Evolutionary conservation across 495 filamentous ascomycete species (phyloP).

Genomic region (Oidiodendron maius): DNA sequence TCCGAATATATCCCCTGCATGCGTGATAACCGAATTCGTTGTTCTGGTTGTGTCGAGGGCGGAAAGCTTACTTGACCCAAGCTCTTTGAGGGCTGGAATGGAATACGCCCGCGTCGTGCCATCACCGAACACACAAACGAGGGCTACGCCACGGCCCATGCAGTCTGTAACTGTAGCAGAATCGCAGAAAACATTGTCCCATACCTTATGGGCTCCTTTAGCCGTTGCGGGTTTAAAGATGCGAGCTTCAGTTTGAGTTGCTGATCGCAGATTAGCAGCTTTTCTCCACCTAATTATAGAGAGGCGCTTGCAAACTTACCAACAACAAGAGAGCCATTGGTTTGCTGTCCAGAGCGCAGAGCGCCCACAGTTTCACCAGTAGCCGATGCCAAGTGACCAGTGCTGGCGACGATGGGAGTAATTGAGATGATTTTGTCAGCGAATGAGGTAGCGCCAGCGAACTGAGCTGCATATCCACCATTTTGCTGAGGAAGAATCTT

Average conservation of each 20-base stretch:
- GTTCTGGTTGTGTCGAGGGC: conserved; percentile 71
- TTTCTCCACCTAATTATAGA: not conserved
- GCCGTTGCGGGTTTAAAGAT: conserved; percentile 79
- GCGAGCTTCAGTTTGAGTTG: conserved; percentile 67
- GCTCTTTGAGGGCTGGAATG: conserved; percentile 79
- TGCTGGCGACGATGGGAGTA: conserved; percentile 69
- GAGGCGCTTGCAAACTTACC: conserved; percentile 29
- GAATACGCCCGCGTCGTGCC: conserved; percentile 73
- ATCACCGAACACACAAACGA: conserved; percentile 80
- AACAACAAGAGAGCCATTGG: conserved; percentile 62
- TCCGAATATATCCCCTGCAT: conserved; percentile 72
- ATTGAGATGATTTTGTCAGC: conserved; percentile 71
- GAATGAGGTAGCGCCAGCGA: conserved; percentile 58
- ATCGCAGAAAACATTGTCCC: conserved; percentile 76
- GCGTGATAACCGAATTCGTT: conserved; percentile 59
- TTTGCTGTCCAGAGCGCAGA: conserved; percentile 61
- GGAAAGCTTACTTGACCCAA: conserved; percentile 57
- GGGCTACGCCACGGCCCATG: conserved; percentile 64
- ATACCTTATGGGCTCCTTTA: conserved; percentile 84
- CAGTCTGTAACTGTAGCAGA: conserved; percentile 67
- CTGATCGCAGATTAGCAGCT: conserved; percentile 28
- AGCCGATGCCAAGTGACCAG: conserved; percentile 68
- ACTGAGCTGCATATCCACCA: conserved; percentile 66
- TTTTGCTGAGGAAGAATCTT: conserved; percentile 69
- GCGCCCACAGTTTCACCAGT: conserved; percentile 65